phyloP scores from a whole-genome alignment of 345 rosid species.

The Eucalyptus tenuipes region DNA sequence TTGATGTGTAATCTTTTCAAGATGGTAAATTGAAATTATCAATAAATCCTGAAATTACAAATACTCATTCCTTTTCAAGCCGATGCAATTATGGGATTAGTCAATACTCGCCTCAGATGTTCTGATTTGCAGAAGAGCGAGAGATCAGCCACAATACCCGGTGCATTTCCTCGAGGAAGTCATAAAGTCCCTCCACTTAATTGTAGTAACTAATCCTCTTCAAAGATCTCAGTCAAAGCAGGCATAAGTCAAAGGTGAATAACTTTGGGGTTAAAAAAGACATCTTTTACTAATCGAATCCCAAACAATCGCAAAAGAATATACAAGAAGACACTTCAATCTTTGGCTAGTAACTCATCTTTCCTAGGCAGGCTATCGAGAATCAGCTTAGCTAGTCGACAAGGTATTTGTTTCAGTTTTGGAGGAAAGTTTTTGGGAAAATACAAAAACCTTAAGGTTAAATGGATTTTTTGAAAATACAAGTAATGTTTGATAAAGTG shows the following conservation, averaged over 20 bases:
- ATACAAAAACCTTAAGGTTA: too few species aligned
- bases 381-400: neutral
- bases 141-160: too few species aligned
- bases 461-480: too few species aligned
- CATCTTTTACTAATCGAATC: neutral
- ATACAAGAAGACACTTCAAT: neutral
- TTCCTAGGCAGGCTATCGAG: neutral
- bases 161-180: neutral
- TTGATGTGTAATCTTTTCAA: neutral
- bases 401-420: too few species aligned
- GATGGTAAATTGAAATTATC: neutral
- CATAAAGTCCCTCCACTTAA: neutral
- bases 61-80: neutral
- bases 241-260: neutral
- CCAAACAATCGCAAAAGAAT: neutral
- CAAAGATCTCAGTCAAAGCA: neutral
- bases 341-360: neutral
- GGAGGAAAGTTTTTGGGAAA: too few species aligned
- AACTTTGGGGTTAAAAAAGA: neutral
- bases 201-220: neutral
- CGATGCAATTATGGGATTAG: neutral
- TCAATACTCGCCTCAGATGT: neutral
- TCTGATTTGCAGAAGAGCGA: neutral
- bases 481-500: too few species aligned
- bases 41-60: too few species aligned